Evolutionary conservation across 192 early-diverging fungal genomes (phyloP).

Genomic region (Coemansia sp.): DNA sequence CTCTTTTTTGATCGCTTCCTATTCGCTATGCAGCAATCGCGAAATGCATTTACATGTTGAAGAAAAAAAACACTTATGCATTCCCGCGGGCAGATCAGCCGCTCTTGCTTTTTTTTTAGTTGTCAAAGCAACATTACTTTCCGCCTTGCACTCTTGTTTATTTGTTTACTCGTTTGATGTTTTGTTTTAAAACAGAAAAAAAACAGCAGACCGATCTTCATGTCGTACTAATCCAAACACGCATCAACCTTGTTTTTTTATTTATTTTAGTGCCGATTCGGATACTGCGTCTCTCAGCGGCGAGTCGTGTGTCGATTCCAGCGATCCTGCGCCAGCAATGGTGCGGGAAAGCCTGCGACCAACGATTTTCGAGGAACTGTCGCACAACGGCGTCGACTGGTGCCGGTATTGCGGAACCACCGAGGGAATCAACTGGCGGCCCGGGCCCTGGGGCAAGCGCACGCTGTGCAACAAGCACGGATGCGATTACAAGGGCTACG

Average conservation of each 20-base stretch:
- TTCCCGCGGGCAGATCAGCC: constrained; percentile 2
- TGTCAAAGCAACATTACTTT: not conserved
- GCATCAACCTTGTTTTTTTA: not conserved
- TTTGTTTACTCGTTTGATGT: not conserved
- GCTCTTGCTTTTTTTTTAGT: not conserved
- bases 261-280: constrained; percentile 32
- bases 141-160: not conserved
- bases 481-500: constrained; percentile 94
- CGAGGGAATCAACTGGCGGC: constrained; percentile 85
- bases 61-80: constrained; percentile 2
- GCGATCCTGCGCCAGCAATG: constrained; percentile 20
- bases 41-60: not conserved
- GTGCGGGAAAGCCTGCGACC: constrained; percentile 53
- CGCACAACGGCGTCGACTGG: constrained; percentile 66
- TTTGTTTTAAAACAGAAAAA: not conserved
- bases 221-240: constrained; percentile 11
- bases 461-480: constrained; percentile 96
- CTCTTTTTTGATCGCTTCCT: not conserved
- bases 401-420: constrained; percentile 93
- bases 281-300: constrained; percentile 53
- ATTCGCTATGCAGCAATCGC: not conserved
- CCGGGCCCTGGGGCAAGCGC: constrained; percentile 92
- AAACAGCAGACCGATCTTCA: not conserved
- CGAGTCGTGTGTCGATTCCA: constrained; percentile 48
- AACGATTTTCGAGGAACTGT: constrained; percentile 52